Evolutionary conservation across 768 basidiomycete genomes (phyloP), one percentile per base, ranked within the genome.

Genomic region (Pleurotus citrinopileatus): DNA sequence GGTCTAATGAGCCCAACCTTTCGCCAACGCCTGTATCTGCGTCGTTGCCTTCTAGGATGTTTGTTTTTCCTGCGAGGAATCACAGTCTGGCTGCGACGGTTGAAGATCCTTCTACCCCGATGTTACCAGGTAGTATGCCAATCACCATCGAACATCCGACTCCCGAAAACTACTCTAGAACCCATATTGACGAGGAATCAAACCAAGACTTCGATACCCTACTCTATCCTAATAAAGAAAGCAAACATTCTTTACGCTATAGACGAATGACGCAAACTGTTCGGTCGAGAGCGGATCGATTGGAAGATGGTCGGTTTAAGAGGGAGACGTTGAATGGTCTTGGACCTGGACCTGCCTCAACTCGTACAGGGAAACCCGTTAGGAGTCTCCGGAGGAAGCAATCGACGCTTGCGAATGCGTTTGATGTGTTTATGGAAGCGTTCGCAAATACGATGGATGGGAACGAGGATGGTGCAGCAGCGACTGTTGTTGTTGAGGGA

Each of bases 231-330:
- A 54, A 13, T 57, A 60, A 42, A 36, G 48, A 22, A 37, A 42
- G 29, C 15, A 51, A 29, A 23, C 63, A 63, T 22, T 70, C 70
- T 3, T 64, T 69, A 15, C 68, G 74, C 29, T 65, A 73, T 32
- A 63, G 68, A 37, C 68, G 69, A 20, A 77, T 79, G 67, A 70
- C 79, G 15, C 66, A 76, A 59, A 85, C 82, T 13, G 68, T 86
- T 20, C 79, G 79, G 19, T 73, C 78, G 62, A 78, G 85, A 34
- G 86, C 85, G 38, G 69, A 68, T 44, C 78, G 76, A 23, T 87
- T 82, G 84, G 76, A 75, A 32, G 79, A 82, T 59, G 78, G 79
- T 20, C 75, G 84, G 43, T 81, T 84, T 54, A 66, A n/a, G n/a
- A n/a, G 67, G 32, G 70, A 71, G 54, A 68, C 68, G 7, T 32